A percentile compares a stretch with the other conserved stretches of the same genome.
These are phyloP conservation scores for Crepidotus variabilis DNA, from an alignment of 768 basidiomycete species.

Conservation along the genomic window DNA sequence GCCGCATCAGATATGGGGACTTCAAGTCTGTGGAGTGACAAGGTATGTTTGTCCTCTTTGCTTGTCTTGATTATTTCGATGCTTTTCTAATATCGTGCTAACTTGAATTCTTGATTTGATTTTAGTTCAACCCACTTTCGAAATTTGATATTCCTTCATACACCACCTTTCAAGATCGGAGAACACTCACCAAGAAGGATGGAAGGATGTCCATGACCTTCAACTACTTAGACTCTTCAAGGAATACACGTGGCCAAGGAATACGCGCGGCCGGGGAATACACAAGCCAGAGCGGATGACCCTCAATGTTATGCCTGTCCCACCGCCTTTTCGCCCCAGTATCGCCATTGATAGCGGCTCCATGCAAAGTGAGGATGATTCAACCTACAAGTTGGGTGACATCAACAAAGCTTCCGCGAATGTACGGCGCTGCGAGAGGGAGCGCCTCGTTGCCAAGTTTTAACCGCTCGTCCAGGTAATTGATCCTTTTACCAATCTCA, in stretches of 20 bases:
- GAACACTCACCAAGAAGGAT: too few species aligned
- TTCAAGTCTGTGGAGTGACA: too few species aligned
- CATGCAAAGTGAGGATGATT: slow-evolving; percentile 95
- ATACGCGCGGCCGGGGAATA: slow-evolving; percentile 95
- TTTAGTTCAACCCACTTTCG: too few species aligned
- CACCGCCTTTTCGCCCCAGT: slow-evolving; percentile 96
- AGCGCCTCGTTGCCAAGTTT: slow-evolving; percentile 93
- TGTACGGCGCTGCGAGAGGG: slow-evolving; percentile 89
- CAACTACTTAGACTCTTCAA: slow-evolving; percentile 87
- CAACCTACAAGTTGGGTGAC: slow-evolving; percentile 97
- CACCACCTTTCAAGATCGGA: too few species aligned
- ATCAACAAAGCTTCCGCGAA: slow-evolving; percentile 95
- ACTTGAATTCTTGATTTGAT: too few species aligned
- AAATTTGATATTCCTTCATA: too few species aligned
- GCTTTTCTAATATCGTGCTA: too few species aligned
- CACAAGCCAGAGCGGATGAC: slow-evolving; percentile 99
- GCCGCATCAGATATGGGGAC: too few species aligned
- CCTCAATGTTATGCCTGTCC: slow-evolving; percentile 93
- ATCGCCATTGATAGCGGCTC: slow-evolving; percentile 96
- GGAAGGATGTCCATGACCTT: slow-evolving; percentile 80
- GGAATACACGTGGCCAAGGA: too few species aligned
- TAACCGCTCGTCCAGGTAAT: slow-evolving; percentile 91
- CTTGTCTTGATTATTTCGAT: too few species aligned
- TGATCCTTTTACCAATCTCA: slow-evolving; percentile 3
- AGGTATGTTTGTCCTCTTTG: too few species aligned